A percentile compares a stretch with the other conserved stretches of the same genome.
These are phyloP conservation scores for Ogataea polymorpha DNA, from an alignment of 805 yeast species.

Conservation along the genomic window DNA sequence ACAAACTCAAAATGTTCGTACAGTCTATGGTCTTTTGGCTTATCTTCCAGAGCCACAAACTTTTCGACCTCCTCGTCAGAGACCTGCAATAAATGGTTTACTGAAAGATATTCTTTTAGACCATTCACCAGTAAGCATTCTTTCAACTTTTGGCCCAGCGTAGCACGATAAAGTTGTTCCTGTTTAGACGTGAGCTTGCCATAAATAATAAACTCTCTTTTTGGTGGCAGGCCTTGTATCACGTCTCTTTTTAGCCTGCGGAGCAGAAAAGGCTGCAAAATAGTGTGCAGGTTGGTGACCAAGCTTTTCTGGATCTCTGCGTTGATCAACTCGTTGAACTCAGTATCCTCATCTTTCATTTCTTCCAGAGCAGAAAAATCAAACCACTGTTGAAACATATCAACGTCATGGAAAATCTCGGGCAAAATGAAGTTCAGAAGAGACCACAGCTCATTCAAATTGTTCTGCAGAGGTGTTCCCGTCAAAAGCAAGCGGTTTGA, in stretches of 20 bases:
- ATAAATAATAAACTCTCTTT: constrained; percentile 83
- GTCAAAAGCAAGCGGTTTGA: constrained; percentile 77
- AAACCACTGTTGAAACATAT: constrained; percentile 90
- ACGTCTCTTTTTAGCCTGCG: constrained; percentile 80
- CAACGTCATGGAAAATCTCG: constrained; percentile 87
- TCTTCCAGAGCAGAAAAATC: constrained; percentile 64
- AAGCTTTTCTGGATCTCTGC: constrained; percentile 57
- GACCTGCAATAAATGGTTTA: constrained; percentile 32
- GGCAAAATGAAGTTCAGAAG: constrained; percentile 87
- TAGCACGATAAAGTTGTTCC: constrained; percentile 44
- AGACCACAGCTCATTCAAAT: constrained; percentile 88
- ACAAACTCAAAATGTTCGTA: constrained; percentile 31
- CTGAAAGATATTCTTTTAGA: constrained; percentile 48
- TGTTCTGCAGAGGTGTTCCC: constrained; percentile 96
- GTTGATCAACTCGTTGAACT: constrained; percentile 51
- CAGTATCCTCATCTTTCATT: constrained; percentile 31
- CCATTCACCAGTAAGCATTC: constrained; percentile 43
- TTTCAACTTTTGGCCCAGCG: constrained; percentile 44
- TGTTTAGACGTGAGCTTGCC: constrained; percentile 66
- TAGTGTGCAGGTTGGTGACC: constrained; percentile 77
- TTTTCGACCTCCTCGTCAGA: constrained; percentile 39
- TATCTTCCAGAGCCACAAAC: constrained; percentile 12
- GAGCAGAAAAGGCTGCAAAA: constrained; percentile 81
- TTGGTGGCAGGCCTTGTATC: constrained; percentile 70
- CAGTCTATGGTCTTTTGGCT: constrained; percentile 7